Evolutionary conservation across 2,329 filamentous ascomycete species (phyloP).

Genomic region (Cordyceps fumosorosea): DNA sequence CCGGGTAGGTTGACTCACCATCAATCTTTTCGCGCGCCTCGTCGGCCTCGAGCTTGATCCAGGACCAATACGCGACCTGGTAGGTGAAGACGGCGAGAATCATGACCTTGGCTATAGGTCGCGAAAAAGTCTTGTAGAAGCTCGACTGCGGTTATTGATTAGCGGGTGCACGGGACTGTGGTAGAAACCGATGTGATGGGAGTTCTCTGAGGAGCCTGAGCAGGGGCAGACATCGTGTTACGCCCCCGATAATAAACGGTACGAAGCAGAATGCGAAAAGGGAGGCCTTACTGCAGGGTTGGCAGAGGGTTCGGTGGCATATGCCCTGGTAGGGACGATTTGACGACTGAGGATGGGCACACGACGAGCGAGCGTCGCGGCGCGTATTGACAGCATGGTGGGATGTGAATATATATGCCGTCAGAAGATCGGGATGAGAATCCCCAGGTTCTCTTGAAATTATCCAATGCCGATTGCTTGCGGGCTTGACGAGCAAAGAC

Average conservation of each 20-base stretch:
- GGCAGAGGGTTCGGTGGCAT: constrained; percentile 8
- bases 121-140: constrained; percentile 70
- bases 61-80: constrained; percentile 68
- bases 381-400: constrained; percentile 6
- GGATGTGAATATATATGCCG: no score
- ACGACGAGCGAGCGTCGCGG: neutral
- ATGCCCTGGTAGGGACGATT: neutral
- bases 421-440: no score
- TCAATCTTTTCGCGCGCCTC: constrained; percentile 56
- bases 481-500: neutral
- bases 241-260: no score
- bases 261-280: no score
- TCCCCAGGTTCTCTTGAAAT: no score
- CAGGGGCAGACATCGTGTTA: neutral
- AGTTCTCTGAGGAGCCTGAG: neutral
- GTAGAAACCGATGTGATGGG: neutral
- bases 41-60: constrained; percentile 67
- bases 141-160: constrained; percentile 37
- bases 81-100: constrained; percentile 72
- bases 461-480: neutral
- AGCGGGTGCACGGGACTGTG: neutral
- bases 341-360: neutral
- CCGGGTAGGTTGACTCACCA: constrained; percentile 34
- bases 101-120: constrained; percentile 67
- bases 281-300: constrained; percentile 9